A percentile compares a stretch with the other conserved stretches of the same genome.
Evolutionary conservation across 495 filamentous ascomycete genomes (phyloP).

Genomic region (Patellaria atrata): DNA sequence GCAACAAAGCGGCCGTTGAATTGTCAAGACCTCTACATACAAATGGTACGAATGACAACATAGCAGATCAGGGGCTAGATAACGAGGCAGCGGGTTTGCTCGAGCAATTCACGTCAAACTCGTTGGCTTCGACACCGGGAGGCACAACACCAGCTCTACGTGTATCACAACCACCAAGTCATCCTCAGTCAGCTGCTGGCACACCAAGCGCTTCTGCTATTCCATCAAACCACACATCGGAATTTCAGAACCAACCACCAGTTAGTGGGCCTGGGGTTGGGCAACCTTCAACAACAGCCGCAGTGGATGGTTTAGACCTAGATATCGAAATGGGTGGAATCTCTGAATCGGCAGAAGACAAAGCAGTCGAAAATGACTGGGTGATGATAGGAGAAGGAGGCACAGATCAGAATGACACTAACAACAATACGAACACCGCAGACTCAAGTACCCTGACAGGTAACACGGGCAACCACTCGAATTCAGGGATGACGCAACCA

Average conservation of each 20-base stretch:
- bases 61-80: slow-evolving; percentile 2
- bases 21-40: not conserved
- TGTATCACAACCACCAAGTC: slow-evolving; percentile 14
- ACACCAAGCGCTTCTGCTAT: slow-evolving; percentile 7
- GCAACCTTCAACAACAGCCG: slow-evolving; percentile 6
- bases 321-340: slow-evolving; percentile 22
- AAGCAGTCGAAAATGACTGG: slow-evolving; percentile 37
- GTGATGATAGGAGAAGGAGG: slow-evolving; percentile 37
- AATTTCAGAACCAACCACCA: not conserved
- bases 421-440: slow-evolving; percentile 6
- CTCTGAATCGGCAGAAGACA: slow-evolving; percentile 13
- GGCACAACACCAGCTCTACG: slow-evolving; percentile 13
- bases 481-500: too few relatives aligned
- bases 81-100: slow-evolving; percentile 20
- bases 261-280: not conserved
- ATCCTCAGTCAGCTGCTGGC: slow-evolving; percentile 12
- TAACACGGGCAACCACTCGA: too few relatives aligned
- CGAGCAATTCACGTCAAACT: slow-evolving; percentile 17
- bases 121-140: slow-evolving; percentile 15
- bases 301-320: slow-evolving; percentile 15
- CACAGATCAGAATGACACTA: slow-evolving; percentile 11
- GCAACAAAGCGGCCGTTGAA: not conserved
- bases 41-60: not conserved
- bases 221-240: not conserved
- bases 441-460: slow-evolving; percentile 3